Percentiles rank a stretch among this genome's conserved stretches.
phyloP scores from a whole-genome alignment of 108 stramenopile species.

The Skeletonema marinoi region DNA sequence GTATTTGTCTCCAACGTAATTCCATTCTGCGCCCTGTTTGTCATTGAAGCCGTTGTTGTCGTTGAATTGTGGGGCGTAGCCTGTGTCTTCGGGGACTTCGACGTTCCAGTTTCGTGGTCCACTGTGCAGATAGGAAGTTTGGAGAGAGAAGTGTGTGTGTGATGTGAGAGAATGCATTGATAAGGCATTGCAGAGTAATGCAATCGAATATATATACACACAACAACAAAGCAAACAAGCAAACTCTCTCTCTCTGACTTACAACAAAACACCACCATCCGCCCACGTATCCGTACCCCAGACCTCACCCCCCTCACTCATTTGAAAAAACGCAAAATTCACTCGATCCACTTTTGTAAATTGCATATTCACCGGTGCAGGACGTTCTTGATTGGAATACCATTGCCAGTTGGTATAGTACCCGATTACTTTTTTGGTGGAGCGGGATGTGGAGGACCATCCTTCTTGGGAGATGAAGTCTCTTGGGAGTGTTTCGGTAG shows the following conservation, averaged over 20 bases:
- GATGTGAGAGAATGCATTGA: neutral
- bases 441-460: slow-evolving; percentile 20
- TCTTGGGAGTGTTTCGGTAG: slow-evolving; percentile 17
- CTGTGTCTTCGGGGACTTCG: slow-evolving; percentile 10
- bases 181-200: too few species aligned
- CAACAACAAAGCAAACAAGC: too few species aligned
- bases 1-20: slow-evolving; percentile 39
- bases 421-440: slow-evolving; percentile 24
- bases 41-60: slow-evolving; percentile 50
- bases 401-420: slow-evolving; percentile 43
- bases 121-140: neutral
- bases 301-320: slow-evolving; percentile 25
- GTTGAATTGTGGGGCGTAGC: slow-evolving; percentile 49
- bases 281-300: slow-evolving; percentile 50
- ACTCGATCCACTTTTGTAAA: slow-evolving; percentile 37
- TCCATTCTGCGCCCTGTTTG: slow-evolving; percentile 14
- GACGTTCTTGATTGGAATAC: slow-evolving; percentile 26
- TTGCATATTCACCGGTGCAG: slow-evolving; percentile 30
- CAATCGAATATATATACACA: too few species aligned
- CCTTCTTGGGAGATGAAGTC: slow-evolving; percentile 36
- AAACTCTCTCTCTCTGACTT: neutral
- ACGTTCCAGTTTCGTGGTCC: slow-evolving; percentile 45
- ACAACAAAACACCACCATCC: slow-evolving; percentile 32
- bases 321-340: slow-evolving; percentile 45
- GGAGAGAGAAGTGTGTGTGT: neutral